Conservation (phyloP, 768 basidiomycete species). For the Exidia glandulosa region DNA sequence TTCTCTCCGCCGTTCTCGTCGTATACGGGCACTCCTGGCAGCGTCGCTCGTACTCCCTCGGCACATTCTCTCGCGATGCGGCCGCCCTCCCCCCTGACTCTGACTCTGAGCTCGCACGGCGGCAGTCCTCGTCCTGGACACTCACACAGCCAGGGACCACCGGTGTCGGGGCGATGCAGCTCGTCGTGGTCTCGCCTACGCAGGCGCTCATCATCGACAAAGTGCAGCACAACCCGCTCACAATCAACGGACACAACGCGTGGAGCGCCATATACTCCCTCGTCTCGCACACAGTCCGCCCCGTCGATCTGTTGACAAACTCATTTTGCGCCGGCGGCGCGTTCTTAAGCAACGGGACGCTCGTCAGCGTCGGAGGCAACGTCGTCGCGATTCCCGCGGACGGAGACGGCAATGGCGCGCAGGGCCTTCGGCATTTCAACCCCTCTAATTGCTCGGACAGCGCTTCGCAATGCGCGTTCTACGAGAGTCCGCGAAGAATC, state of each 20-base stretch:
- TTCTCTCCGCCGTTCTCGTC: no score
- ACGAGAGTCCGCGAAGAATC: conserved; percentile 51
- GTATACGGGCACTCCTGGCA: no score
- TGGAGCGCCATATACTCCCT: conserved; percentile 74
- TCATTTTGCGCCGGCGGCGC: conserved; percentile 77
- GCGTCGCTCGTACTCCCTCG: no score
- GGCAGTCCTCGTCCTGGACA: conserved; percentile 39
- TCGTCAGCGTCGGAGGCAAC: conserved; percentile 75
- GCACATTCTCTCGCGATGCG: no score
- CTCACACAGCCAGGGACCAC: conserved; percentile 56
- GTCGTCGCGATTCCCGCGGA: conserved; percentile 63
- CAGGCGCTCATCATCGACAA: conserved; percentile 74
- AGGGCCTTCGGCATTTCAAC: conserved; percentile 59
- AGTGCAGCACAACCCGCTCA: conserved; percentile 75
- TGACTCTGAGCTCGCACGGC: background rate
- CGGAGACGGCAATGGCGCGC: conserved; percentile 63
- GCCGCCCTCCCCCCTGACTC: no score
- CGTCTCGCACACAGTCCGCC: background rate
- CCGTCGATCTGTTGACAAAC: background rate
- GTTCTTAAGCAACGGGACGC: conserved; percentile 64
- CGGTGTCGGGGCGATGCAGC: conserved; percentile 72
- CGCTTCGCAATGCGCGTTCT: conserved; percentile 43
- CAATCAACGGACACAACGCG: conserved; percentile 63
- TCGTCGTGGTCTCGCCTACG: conserved; percentile 52
- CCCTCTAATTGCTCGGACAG: conserved; percentile 42